Evolutionary conservation across 2,329 filamentous ascomycete species (phyloP).

Genomic region (Neonectria magnoliae): DNA sequence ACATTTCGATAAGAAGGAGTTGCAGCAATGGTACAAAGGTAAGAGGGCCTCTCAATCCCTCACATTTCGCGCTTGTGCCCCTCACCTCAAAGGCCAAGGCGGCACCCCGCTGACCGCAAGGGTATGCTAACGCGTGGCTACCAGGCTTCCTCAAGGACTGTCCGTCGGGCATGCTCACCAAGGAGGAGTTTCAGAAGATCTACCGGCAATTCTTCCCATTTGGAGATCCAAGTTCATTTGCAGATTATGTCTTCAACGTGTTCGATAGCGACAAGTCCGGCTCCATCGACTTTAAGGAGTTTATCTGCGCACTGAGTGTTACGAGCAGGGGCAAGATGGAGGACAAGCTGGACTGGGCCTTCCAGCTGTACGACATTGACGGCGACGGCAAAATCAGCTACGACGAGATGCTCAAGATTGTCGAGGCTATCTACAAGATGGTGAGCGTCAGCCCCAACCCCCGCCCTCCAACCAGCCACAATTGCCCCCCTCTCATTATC

Average conservation of each 20-base stretch:
- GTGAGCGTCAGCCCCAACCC: constrained; percentile 57
- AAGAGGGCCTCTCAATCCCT: constrained; percentile 43
- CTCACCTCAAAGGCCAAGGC: constrained; percentile 10
- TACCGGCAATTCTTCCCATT: constrained; percentile 99
- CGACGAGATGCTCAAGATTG: constrained; percentile 98
- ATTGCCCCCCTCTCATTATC: background rate
- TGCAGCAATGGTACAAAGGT: constrained; percentile 99
- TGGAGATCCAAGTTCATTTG: constrained; percentile 95
- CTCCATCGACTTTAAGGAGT: constrained; percentile 99
- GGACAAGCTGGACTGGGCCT: constrained; percentile 99
- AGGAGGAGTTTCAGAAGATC: constrained; percentile 99
- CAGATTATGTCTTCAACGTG: constrained; percentile 99
- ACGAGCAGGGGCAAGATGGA: constrained; percentile 99
- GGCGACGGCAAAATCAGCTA: constrained; percentile 99
- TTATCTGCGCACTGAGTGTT: constrained; percentile 97
- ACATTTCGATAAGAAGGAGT: constrained; percentile 99
- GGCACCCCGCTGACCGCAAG: background rate
- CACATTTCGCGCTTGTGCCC: constrained; percentile 10
- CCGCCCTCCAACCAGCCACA: background rate
- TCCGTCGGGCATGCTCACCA: constrained; percentile 94
- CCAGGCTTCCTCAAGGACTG: constrained; percentile 98
- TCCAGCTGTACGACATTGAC: constrained; percentile 99
- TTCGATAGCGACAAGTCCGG: constrained; percentile 98
- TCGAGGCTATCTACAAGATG: constrained; percentile 99
- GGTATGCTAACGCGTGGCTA: constrained; percentile 24